A percentile compares a stretch with the other conserved stretches of the same genome.
phyloP scores from a whole-genome alignment of 2,329 filamentous ascomycete genomes.

The Phaeoacremonium minimum region DNA sequence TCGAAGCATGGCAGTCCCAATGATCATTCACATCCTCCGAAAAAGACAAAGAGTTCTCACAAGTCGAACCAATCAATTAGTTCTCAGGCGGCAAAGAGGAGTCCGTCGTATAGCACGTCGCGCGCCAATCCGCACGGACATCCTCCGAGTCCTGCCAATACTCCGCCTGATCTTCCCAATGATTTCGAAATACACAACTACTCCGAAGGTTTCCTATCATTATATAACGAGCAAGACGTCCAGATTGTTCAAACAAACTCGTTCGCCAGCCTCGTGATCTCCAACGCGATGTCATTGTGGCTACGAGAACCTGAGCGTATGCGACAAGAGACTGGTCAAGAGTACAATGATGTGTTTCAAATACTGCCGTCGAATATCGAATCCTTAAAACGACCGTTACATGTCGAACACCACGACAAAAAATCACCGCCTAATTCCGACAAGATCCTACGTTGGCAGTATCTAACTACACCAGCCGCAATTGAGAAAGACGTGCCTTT shows the following conservation, averaged over 20 bases:
- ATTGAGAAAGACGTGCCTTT: constrained; percentile 55
- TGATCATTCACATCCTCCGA: constrained; percentile 55
- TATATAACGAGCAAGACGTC: constrained; percentile 62
- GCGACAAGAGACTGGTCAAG: constrained; percentile 61
- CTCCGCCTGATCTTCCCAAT: constrained; percentile 61
- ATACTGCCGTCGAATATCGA: constrained; percentile 38
- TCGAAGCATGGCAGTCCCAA: constrained; percentile 41
- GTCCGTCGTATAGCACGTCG: constrained; percentile 61
- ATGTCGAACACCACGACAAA: constrained; percentile 49
- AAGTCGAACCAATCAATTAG: constrained; percentile 72
- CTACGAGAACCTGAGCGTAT: constrained; percentile 69
- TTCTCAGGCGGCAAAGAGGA: constrained; percentile 62
- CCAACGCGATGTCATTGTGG: constrained; percentile 74
- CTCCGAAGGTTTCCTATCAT: constrained; percentile 69
- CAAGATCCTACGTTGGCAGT: constrained; percentile 65
- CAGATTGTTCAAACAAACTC: constrained; percentile 67
- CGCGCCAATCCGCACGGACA: constrained; percentile 52
- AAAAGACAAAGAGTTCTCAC: constrained; percentile 80
- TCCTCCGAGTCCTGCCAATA: constrained; percentile 72
- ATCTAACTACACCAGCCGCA: constrained; percentile 46
- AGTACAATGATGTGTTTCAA: constrained; percentile 65
- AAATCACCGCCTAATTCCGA: constrained; percentile 42
- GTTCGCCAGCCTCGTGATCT: constrained; percentile 71
- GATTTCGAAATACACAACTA: constrained; percentile 65
- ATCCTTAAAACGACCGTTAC: constrained; percentile 34